phyloP scores from a whole-genome alignment of 2,329 filamentous ascomycete species.

The Cladophialophora carrionii region DNA sequence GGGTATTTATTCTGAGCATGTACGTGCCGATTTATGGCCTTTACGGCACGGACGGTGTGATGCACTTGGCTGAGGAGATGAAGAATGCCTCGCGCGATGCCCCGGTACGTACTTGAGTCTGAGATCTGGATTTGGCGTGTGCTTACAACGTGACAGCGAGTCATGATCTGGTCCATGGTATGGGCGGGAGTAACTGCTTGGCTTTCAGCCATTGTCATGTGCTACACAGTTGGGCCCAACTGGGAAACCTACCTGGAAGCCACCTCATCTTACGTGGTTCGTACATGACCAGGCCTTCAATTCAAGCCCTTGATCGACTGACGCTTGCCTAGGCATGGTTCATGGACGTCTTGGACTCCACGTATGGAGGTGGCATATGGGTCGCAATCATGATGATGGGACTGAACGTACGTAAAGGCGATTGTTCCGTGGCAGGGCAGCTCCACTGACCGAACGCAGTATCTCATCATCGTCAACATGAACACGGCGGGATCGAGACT shows the following conservation, averaged over 20 bases:
- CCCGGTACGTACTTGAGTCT: constrained; percentile 6
- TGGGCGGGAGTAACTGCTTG: constrained; percentile 33
- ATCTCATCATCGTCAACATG: constrained; percentile 35
- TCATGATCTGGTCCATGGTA: constrained; percentile 34
- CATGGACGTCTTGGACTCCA: constrained; percentile 47
- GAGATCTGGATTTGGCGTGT: constrained; percentile 49
- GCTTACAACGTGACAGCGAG: constrained; percentile 39
- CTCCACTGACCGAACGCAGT: constrained; percentile 16
- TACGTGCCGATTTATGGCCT: constrained; percentile 69
- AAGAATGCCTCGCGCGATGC: constrained; percentile 59
- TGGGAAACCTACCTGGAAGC: constrained; percentile 33
- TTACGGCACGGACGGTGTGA: constrained; percentile 66
- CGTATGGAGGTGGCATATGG: constrained; percentile 41
- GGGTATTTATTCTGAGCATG: constrained; percentile 65
- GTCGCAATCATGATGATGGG: constrained; percentile 35
- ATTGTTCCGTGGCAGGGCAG: background rate
- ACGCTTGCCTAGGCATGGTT: constrained; percentile 44
- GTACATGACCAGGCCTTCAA: background rate
- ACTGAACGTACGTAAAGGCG: constrained; percentile 29
- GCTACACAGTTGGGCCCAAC: constrained; percentile 31
- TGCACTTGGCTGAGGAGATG: constrained; percentile 50
- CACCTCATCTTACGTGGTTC: constrained; percentile 33
- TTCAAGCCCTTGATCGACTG: background rate
- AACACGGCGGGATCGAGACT: constrained; percentile 33
- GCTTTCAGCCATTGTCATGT: constrained; percentile 35